Conservation (phyloP, 2,329 filamentous ascomycete species). For the Clathrospora elynae region DNA sequence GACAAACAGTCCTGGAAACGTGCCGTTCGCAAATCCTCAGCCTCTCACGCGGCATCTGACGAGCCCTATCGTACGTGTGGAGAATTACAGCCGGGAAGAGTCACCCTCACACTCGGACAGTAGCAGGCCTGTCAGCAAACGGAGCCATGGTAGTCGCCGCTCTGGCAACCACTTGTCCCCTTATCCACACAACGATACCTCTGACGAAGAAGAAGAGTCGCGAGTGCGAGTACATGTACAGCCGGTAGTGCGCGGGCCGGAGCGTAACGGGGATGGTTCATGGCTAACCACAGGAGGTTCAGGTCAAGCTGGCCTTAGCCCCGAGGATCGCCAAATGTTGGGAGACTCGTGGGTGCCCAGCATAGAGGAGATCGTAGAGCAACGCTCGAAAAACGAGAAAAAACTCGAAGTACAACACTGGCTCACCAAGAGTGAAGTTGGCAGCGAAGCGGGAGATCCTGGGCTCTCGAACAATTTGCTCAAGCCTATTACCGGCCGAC, state of each 20-base stretch:
- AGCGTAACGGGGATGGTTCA: constrained; percentile 53
- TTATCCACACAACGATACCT: constrained; percentile 42
- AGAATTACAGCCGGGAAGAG: constrained; percentile 45
- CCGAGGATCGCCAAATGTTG: constrained; percentile 51
- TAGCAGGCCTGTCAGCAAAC: constrained; percentile 43
- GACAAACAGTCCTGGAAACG: constrained; percentile 45
- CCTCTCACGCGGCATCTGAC: constrained; percentile 40
- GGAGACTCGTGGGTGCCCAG: constrained; percentile 53
- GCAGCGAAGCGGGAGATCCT: constrained; percentile 55
- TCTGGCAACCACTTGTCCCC: constrained; percentile 48
- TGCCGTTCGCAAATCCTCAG: constrained; percentile 33
- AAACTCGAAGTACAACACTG: constrained; percentile 60
- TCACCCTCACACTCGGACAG: constrained; percentile 44
- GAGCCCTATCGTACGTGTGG: constrained; percentile 48
- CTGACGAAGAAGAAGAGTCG: constrained; percentile 39
- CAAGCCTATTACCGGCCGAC: constrained; percentile 42
- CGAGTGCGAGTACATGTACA: constrained; percentile 25
- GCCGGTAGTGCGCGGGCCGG: constrained; percentile 38
- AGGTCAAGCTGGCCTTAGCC: constrained; percentile 55
- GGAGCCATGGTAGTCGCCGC: constrained; percentile 42
- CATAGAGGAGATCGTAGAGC: constrained; percentile 57
- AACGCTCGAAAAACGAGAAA: constrained; percentile 55
- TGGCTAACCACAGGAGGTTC: constrained; percentile 50
- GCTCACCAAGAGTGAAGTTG: constrained; percentile 54
- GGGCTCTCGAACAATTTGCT: constrained; percentile 31